Conservation (phyloP, 2,329 filamentous ascomycete genomes). For the Aspergillus pseudoglaucus region DNA sequence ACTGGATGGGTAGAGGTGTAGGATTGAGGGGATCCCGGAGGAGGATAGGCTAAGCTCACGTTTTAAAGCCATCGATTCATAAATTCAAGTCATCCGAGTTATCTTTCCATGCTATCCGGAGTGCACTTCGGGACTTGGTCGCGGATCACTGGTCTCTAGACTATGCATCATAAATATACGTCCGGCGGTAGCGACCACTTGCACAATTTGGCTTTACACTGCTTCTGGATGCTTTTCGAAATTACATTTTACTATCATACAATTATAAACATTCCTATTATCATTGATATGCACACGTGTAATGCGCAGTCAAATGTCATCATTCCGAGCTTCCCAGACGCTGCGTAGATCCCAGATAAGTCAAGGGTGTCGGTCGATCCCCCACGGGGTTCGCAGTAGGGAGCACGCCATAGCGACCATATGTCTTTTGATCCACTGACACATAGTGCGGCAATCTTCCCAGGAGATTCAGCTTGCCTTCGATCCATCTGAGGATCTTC, state of each 20-base stretch:
- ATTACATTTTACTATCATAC: neutral
- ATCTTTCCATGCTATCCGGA: slow-evolving; percentile 13
- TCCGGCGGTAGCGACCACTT: slow-evolving; percentile 23
- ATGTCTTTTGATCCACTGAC: slow-evolving; percentile 91
- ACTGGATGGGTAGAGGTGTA: slow-evolving; percentile 2
- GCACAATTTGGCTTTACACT: slow-evolving; percentile 19
- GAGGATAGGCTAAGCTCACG: slow-evolving; percentile 21
- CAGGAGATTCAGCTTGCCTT: slow-evolving; percentile 78
- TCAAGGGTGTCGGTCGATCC: slow-evolving; percentile 43
- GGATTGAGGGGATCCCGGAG: neutral
- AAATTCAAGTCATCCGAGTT: slow-evolving; percentile 19
- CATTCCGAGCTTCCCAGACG: slow-evolving; percentile 48
- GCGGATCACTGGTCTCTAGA: neutral
- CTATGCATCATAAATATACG: slow-evolving; percentile 22
- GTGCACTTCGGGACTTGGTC: slow-evolving; percentile 1
- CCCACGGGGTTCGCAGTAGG: slow-evolving; percentile 47
- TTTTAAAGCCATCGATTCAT: slow-evolving; percentile 33
- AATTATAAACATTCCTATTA: slow-evolving; percentile 1
- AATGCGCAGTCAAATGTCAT: slow-evolving; percentile 1
- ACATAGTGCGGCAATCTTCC: slow-evolving; percentile 84
- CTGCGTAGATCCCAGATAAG: slow-evolving; percentile 58
- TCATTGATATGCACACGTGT: slow-evolving; percentile 27
- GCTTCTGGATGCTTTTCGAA: neutral
- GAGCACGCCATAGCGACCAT: slow-evolving; percentile 83
- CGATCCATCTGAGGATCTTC: slow-evolving; percentile 78